Evolutionary conservation across 371 early-diverging fungal species (phyloP).

Genomic region (Dipsacomyces acuminosporus): DNA sequence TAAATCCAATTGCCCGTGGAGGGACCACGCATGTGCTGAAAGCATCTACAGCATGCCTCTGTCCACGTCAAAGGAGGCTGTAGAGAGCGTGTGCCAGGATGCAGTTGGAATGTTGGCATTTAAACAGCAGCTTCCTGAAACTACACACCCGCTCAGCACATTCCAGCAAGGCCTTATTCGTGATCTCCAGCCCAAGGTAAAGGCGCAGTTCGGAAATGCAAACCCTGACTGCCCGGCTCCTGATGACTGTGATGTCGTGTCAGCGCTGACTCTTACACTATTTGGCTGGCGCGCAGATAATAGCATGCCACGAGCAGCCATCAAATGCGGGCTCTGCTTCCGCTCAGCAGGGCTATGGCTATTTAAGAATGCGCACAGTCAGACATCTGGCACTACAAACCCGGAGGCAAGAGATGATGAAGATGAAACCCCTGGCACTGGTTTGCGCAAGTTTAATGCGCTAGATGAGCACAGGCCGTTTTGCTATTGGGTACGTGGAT

Average conservation of each 20-base stretch:
- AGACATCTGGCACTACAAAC: neutral
- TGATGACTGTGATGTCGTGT: constrained; percentile 1
- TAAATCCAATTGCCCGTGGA: constrained; percentile 28
- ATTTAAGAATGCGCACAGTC: constrained; percentile 9
- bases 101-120: constrained; percentile 24
- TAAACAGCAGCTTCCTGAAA: constrained; percentile 11
- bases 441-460: constrained; percentile 8
- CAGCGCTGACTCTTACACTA: constrained; percentile 27
- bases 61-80: constrained; percentile 32
- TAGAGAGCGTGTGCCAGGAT: constrained; percentile 26
- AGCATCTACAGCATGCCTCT: constrained; percentile 28
- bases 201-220: neutral
- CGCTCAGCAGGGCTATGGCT: constrained; percentile 42
- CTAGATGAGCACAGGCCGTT: constrained; percentile 32
- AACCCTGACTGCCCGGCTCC: neutral
- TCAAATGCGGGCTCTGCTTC: constrained; percentile 39
- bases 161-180: constrained; percentile 28
- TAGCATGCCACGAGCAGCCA: constrained; percentile 14
- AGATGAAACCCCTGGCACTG: neutral
- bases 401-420: too few relatives aligned
- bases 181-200: constrained; percentile 8
- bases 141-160: constrained; percentile 28
- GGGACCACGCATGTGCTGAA: constrained; percentile 17
- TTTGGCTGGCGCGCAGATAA: constrained; percentile 42
- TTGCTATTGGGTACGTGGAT: constrained; percentile 38